Percentiles rank a stretch among this genome's conserved stretches.
These are phyloP conservation scores for Beauveria sp. DNA, from an alignment of 2,329 filamentous ascomycete genomes.

Conservation along the genomic window DNA sequence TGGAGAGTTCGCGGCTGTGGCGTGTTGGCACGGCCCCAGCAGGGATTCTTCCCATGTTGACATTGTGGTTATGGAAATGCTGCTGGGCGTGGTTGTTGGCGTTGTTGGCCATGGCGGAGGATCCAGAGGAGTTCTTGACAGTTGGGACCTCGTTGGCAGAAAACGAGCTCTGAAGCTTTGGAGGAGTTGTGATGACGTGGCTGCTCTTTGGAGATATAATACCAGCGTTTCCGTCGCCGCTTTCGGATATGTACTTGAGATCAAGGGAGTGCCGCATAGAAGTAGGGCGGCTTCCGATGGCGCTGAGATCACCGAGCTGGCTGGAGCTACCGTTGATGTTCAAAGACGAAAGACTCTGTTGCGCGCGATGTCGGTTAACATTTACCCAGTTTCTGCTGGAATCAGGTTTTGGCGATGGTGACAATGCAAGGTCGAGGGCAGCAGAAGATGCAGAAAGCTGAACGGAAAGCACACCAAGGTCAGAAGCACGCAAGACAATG, in stretches of 20 bases:
- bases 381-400: slow-evolving; percentile 49
- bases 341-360: slow-evolving; percentile 49
- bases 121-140: slow-evolving; percentile 59
- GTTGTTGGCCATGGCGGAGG: slow-evolving; percentile 34
- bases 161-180: slow-evolving; percentile 79
- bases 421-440: slow-evolving; percentile 70
- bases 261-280: slow-evolving; percentile 53
- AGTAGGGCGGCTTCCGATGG: slow-evolving; percentile 39
- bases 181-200: slow-evolving; percentile 53
- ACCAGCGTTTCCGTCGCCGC: slow-evolving; percentile 28
- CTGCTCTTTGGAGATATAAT: slow-evolving; percentile 40
- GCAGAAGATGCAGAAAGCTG: slow-evolving; percentile 76
- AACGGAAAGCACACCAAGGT: slow-evolving; percentile 25
- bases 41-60: slow-evolving; percentile 73
- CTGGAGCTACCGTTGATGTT: slow-evolving; percentile 25
- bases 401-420: slow-evolving; percentile 58
- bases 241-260: slow-evolving; percentile 43
- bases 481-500: slow-evolving; percentile 22
- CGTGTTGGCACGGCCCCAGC: slow-evolving; percentile 56
- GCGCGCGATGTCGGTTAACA: slow-evolving; percentile 61
- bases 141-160: slow-evolving; percentile 86
- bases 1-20: slow-evolving; percentile 65
- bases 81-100: slow-evolving; percentile 54
- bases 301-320: slow-evolving; percentile 38
- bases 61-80: slow-evolving; percentile 70